A percentile compares a stretch with the other conserved stretches of the same genome.
phyloP scores from a whole-genome alignment of 2,329 filamentous ascomycete genomes.

The Ilyonectria mors-panacis region DNA sequence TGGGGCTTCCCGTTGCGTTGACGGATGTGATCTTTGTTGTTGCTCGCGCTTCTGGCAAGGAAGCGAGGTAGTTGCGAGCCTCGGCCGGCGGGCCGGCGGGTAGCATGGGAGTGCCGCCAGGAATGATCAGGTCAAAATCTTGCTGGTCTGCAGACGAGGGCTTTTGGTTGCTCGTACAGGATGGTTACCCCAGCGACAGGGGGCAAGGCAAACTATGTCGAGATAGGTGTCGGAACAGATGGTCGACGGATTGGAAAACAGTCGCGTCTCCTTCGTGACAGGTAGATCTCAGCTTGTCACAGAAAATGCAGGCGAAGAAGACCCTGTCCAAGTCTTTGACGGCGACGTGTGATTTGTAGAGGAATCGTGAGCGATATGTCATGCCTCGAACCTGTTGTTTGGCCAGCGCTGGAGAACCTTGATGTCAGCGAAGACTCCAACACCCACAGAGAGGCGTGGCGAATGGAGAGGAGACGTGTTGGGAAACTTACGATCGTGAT shows the following conservation, averaged over 20 bases:
- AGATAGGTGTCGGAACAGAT: slow-evolving; percentile 57
- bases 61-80: slow-evolving; percentile 41
- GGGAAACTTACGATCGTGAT: slow-evolving; percentile 46
- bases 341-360: slow-evolving; percentile 61
- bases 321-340: slow-evolving; percentile 48
- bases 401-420: slow-evolving; percentile 48
- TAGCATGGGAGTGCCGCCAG: slow-evolving; percentile 45
- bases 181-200: slow-evolving; percentile 54
- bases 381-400: slow-evolving; percentile 53
- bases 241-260: slow-evolving; percentile 55
- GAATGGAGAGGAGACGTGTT: not conserved
- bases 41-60: slow-evolving; percentile 54
- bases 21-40: slow-evolving; percentile 53
- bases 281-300: slow-evolving; percentile 48
- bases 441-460: not conserved
- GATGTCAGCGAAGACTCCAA: not conserved
- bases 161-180: slow-evolving; percentile 50
- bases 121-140: slow-evolving; percentile 58
- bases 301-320: slow-evolving; percentile 57
- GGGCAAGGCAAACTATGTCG: slow-evolving; percentile 58
- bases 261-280: slow-evolving; percentile 59
- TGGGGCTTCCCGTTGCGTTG: slow-evolving; percentile 53
- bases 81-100: slow-evolving; percentile 29
- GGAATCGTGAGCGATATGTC: slow-evolving; percentile 57
- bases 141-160: slow-evolving; percentile 6